Evolutionary conservation across 805 yeast species (phyloP).

Genomic region (Kuraishia floccosa): DNA sequence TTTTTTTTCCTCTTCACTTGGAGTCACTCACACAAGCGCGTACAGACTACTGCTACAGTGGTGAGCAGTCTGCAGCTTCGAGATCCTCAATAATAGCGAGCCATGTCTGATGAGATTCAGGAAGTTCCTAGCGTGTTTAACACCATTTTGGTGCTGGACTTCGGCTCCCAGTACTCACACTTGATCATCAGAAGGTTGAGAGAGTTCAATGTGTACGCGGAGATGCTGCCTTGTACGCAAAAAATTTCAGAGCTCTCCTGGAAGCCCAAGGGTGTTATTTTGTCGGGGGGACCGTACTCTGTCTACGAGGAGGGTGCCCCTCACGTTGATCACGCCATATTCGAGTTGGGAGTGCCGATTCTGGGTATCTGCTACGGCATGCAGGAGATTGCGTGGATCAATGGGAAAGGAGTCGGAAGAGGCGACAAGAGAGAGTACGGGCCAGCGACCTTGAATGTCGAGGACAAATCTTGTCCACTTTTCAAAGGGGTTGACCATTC

Average conservation of each 20-base stretch:
- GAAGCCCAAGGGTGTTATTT: slow-evolving; percentile 93
- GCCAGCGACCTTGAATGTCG: slow-evolving; percentile 79
- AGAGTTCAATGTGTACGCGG: slow-evolving; percentile 97
- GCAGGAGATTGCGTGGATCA: slow-evolving; percentile 98
- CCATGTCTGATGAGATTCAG: slow-evolving; percentile 8
- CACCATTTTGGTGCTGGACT: slow-evolving; percentile 94
- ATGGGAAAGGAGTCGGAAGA: slow-evolving; percentile 87
- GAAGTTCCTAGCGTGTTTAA: slow-evolving; percentile 86
- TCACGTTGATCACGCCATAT: slow-evolving; percentile 91
- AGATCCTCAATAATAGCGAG: neutral
- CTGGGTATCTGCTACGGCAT: slow-evolving; percentile 98
- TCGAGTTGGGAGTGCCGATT: slow-evolving; percentile 85
- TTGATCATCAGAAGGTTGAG: slow-evolving; percentile 93
- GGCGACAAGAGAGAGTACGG: slow-evolving; percentile 98
- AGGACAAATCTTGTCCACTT: slow-evolving; percentile 54
- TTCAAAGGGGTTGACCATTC: slow-evolving; percentile 89
- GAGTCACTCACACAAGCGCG: neutral
- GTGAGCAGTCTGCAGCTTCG: no score
- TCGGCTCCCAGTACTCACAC: slow-evolving; percentile 97
- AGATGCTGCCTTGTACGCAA: slow-evolving; percentile 99
- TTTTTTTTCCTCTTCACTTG: neutral
- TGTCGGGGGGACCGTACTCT: slow-evolving; percentile 97
- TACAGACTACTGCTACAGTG: neutral
- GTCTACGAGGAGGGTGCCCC: slow-evolving; percentile 95
- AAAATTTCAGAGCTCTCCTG: slow-evolving; percentile 84